Evolutionary conservation across 108 stramenopile genomes (phyloP), one percentile per base, ranked within the genome.

Genomic region (Nitzschia sp.): DNA sequence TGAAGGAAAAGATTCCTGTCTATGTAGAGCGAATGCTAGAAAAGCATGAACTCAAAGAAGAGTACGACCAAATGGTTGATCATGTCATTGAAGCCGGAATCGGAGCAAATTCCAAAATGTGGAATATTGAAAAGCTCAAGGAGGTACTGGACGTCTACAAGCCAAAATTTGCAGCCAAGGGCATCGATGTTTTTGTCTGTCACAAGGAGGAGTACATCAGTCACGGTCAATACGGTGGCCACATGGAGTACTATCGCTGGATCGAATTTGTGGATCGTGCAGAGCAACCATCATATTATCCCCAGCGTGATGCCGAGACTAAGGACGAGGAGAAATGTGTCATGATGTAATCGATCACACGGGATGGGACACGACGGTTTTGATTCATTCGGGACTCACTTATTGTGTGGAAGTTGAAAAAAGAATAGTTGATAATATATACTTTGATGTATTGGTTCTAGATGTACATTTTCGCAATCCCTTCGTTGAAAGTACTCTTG

Each of bases 201-300:
- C 76, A 70, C 63, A 84, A 80, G 52, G 41, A 80, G 22, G 83
- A 84, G 54, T 84, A 69, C 46, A 38, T 84, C 38, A 35, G 45
- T 29, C 76, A 80, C 32, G 83, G 83, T 15, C 68, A 84, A 26
- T 73, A 68, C 45, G 83, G 83, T 26, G 78, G 75, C 1, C 82
- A 84, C 57, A 59, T 38, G 5, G 83, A 84, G 57, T 34, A 69
- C 50, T 84, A 61, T 46, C 68, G 83, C 1, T 84, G 83, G 83
- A 66, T 84, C 38, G 83, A 84, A 45, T 84, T 76, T 61, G 71
- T 84, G 16, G 83, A 84, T 71, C 66, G 83, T 30, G 65, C 67
- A 19, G 35, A 54, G 29, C 83, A 84, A 54, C 83, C 83, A 25
- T 64, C 58, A 47, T 84, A 84, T 45, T 53, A 50, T 22, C 82